Evolutionary conservation across 176 grass and related monocot genomes (phyloP).

Genomic region (Eleusine coracana): DNA sequence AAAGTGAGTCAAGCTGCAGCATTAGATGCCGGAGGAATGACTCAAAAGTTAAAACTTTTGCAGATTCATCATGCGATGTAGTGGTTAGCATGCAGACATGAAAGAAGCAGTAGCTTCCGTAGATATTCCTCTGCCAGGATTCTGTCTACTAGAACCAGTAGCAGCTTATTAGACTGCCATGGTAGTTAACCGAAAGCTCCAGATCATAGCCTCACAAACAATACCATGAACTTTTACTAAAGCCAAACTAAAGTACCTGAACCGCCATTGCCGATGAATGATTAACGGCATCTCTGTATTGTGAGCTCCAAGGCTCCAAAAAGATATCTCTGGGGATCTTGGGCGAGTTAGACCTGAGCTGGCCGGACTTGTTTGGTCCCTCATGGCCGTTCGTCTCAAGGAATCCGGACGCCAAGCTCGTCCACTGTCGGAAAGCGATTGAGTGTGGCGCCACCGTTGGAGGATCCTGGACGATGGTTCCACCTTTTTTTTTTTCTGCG

Average conservation of each 20-base stretch:
- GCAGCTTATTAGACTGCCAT: constrained; percentile 9
- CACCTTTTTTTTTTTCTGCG: no score
- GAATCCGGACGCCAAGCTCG: constrained; percentile 16
- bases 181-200: constrained; percentile 28
- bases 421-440: not conserved
- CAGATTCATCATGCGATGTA: constrained; percentile 28
- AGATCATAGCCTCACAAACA: not conserved
- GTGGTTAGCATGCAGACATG: constrained; percentile 28
- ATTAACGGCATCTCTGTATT: not conserved
- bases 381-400: constrained; percentile 29
- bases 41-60: constrained; percentile 40
- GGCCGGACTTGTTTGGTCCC: not conserved
- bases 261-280: not conserved
- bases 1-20: constrained; percentile 23
- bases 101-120: constrained; percentile 24
- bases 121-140: constrained; percentile 5
- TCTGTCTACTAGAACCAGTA: not conserved
- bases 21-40: not conserved
- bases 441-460: not conserved
- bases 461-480: not conserved
- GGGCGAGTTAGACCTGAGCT: constrained; percentile 20
- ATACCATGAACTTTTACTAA: not conserved
- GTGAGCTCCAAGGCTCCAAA: not conserved
- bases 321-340: constrained; percentile 18
- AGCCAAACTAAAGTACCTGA: not conserved